Base-by-base conservation (phyloP, 768 basidiomycete genomes). In the Tricholoma furcatifolium region DNA sequence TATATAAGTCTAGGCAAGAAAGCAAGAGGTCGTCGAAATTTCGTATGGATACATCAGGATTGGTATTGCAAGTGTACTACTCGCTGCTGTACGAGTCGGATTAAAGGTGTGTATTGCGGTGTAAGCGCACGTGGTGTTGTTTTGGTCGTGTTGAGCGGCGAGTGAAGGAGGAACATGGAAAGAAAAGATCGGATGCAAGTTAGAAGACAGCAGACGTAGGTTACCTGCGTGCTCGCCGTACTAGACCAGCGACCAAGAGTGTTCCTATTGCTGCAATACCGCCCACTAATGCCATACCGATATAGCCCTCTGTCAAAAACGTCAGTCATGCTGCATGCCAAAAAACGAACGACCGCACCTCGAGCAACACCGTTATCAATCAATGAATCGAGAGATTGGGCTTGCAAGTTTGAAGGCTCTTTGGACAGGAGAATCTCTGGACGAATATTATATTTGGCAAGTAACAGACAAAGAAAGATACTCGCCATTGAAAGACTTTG, bases 251-350 rank as follows among this genome's bases (percentile, higher is more conserved):
- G 50, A 92, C 53, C 53, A 88, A 67, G 43, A 93, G 68, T 27
- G 88, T 84, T 47, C 92, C 90, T 18, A 96, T 63, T 12, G 96
- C 94, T 12, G 91, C 93, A 38, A 82, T 87, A 50, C 94, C 93
- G 46, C 95, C 95, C 17, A 86, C 92, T 39, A 99, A 77, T 12
- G 94, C 97, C 88, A 99, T 93, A 43, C 97, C 97, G 45, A 98
- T 91, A 68, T 98, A 98, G n/a, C 95, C 95, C 70, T 99, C 96
- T 95, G 67, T 6, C 9, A 53, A 4, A 27, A 59, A 24, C 4
- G 43, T 50, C 48, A 58, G 12, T 24, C 44, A 11, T 51, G 24
- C 41, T 30, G 43, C 24, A 23, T 41, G 9, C 32, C 45, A 9
- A 36, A 49, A 20, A 43, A 24, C 8, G 12, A 36, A 32, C 36